Conservation (phyloP, 2,329 filamentous ascomycete species). For the Diaporthe longicolla region DNA sequence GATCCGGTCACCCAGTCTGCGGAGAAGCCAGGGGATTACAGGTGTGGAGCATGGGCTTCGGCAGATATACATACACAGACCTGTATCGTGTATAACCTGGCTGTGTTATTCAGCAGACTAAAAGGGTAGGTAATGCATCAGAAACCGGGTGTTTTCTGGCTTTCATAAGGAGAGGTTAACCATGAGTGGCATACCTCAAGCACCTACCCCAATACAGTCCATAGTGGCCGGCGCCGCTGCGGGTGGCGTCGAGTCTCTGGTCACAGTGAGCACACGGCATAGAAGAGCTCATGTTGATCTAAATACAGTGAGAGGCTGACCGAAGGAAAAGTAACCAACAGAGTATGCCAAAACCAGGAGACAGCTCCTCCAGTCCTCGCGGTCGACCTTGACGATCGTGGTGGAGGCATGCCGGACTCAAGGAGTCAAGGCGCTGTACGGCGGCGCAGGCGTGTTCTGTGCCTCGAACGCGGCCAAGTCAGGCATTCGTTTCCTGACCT, state of each 20-base stretch:
- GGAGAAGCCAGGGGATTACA: background rate
- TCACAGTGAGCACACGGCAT: too few relatives aligned
- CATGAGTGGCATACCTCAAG: too few relatives aligned
- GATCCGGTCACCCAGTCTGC: background rate
- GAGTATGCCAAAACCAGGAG: too few relatives aligned
- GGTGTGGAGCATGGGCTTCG: background rate
- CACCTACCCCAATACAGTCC: too few relatives aligned
- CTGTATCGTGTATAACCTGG: background rate
- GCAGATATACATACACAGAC: background rate
- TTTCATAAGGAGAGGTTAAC: too few relatives aligned
- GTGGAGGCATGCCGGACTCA: constrained; percentile 20
- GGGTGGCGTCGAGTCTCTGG: too few relatives aligned
- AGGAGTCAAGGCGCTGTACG: constrained; percentile 39
- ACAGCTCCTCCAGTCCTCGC: too few relatives aligned
- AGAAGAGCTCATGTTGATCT: too few relatives aligned
- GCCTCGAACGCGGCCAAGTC: constrained; percentile 45
- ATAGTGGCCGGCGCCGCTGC: too few relatives aligned
- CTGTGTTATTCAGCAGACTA: background rate
- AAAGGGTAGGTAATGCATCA: background rate
- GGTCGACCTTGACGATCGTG: constrained; percentile 31
- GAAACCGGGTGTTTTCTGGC: background rate
- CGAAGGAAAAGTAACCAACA: too few relatives aligned
- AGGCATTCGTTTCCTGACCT: constrained; percentile 47
- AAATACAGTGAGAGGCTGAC: too few relatives aligned
- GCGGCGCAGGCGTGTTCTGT: constrained; percentile 44